Evolutionary conservation across 2,329 filamentous ascomycete species (phyloP).

Genomic region (Colletotrichum sublineola): DNA sequence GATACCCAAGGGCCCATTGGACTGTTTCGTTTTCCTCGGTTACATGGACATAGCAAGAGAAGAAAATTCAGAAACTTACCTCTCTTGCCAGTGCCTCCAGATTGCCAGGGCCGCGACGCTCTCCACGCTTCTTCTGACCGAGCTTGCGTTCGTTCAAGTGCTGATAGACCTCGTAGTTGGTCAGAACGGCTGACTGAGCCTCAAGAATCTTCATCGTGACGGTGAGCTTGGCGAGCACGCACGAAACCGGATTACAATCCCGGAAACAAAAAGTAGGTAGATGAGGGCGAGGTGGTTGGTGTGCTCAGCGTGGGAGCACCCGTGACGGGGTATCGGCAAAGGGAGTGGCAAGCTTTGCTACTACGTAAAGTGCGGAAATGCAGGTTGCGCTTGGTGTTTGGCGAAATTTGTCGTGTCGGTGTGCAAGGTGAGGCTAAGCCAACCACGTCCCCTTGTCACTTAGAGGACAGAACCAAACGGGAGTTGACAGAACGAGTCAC

Average conservation of each 20-base stretch:
- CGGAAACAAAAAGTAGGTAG: conserved; percentile 1
- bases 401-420: conserved; percentile 35
- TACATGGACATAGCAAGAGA: conserved; percentile 14
- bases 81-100: conserved; percentile 74
- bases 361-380: conserved; percentile 9
- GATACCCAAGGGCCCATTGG: conserved; percentile 33
- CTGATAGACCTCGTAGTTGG: conserved; percentile 80
- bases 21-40: not conserved
- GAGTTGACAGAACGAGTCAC: conserved; percentile 28
- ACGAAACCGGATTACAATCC: not conserved
- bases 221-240: conserved; percentile 10
- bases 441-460: conserved; percentile 19
- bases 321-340: conserved; percentile 19
- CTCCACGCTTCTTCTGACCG: conserved; percentile 60
- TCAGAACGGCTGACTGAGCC: conserved; percentile 76
- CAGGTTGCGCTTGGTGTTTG: conserved; percentile 27
- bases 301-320: not conserved
- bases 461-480: conserved; percentile 24
- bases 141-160: conserved; percentile 71
- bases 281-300: not conserved
- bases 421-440: conserved; percentile 36
- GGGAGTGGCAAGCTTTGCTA: not conserved
- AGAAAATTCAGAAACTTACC: conserved; percentile 57
- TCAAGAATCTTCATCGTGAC: conserved; percentile 77
- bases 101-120: conserved; percentile 66